Evolutionary conservation across 2,329 filamentous ascomycete species (phyloP).

Genomic region (Aureobasidium uvarum): DNA sequence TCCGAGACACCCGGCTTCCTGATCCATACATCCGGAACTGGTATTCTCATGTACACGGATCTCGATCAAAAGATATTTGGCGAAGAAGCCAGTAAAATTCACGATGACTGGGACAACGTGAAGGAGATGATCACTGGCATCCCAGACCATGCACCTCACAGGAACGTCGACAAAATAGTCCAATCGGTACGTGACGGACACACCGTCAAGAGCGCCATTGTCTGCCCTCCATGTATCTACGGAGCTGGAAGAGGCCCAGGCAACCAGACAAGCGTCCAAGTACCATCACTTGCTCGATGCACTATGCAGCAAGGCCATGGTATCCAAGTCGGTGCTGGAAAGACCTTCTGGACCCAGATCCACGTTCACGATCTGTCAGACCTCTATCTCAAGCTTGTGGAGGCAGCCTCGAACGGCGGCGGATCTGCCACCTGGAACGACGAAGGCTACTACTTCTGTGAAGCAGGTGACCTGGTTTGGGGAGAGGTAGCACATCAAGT

Average conservation of each 20-base stretch:
- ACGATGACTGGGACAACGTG: constrained; percentile 61
- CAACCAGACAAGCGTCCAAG: constrained; percentile 57
- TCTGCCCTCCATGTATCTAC: constrained; percentile 67
- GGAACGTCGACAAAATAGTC: constrained; percentile 68
- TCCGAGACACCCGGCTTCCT: constrained; percentile 37
- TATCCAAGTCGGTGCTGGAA: constrained; percentile 58
- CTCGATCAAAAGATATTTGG: constrained; percentile 49
- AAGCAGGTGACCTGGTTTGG: constrained; percentile 64
- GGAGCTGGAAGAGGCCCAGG: constrained; percentile 54
- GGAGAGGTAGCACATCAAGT: constrained; percentile 36
- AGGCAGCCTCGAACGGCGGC: constrained; percentile 47
- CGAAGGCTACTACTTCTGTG: constrained; percentile 65
- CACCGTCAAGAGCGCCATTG: constrained; percentile 60
- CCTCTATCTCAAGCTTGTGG: constrained; percentile 56
- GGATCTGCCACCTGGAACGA: constrained; percentile 55
- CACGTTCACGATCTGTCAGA: constrained; percentile 60
- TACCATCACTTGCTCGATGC: constrained; percentile 54
- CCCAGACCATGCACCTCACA: constrained; percentile 60
- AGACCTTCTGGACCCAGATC: constrained; percentile 56
- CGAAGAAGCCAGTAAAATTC: constrained; percentile 50
- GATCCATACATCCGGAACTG: constrained; percentile 59
- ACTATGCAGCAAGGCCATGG: constrained; percentile 55
- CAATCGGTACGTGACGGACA: constrained; percentile 49
- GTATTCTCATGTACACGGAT: constrained; percentile 56
- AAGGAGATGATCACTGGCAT: constrained; percentile 53